Conservation (phyloP, 768 basidiomycete genomes). For the Naganishia friedmannii region DNA sequence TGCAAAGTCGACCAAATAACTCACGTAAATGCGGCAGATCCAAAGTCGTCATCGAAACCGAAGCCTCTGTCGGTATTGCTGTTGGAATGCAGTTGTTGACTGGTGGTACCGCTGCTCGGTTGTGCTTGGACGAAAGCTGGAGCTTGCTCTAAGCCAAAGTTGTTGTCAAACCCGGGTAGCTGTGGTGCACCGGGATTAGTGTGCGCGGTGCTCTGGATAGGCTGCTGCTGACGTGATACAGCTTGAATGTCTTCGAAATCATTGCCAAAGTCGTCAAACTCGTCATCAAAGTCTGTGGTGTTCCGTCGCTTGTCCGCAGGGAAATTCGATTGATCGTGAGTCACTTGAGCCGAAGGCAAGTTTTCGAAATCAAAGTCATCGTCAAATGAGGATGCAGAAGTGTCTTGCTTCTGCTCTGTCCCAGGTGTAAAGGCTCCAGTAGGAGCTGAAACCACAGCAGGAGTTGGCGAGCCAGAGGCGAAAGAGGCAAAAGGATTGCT, state of each 20-base stretch:
- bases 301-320: background rate
- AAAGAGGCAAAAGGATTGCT: slow-evolving; percentile 31
- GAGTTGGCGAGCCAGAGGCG: slow-evolving; percentile 29
- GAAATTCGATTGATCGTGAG: slow-evolving; percentile 18
- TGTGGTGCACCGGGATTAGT: slow-evolving; percentile 12
- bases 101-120: slow-evolving; percentile 21
- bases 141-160: slow-evolving; percentile 11
- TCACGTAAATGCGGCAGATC: slow-evolving; percentile 45
- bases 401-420: slow-evolving; percentile 30
- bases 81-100: background rate
- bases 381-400: slow-evolving; percentile 43
- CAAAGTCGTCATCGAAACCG: slow-evolving; percentile 59
- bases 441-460: background rate
- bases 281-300: slow-evolving; percentile 45
- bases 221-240: slow-evolving; percentile 2
- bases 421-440: slow-evolving; percentile 32
- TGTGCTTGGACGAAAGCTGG: slow-evolving; percentile 16
- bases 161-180: slow-evolving; percentile 27
- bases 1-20: background rate
- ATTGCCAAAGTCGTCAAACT: slow-evolving; percentile 52
- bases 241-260: slow-evolving; percentile 48
- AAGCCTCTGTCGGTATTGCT: slow-evolving; percentile 32
- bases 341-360: slow-evolving; percentile 43
- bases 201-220: background rate
- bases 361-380: slow-evolving; percentile 50